Evolutionary conservation across 495 filamentous ascomycete species (phyloP), one percentile per base, ranked within the genome.

Genomic region (Durotheca rogersii): DNA sequence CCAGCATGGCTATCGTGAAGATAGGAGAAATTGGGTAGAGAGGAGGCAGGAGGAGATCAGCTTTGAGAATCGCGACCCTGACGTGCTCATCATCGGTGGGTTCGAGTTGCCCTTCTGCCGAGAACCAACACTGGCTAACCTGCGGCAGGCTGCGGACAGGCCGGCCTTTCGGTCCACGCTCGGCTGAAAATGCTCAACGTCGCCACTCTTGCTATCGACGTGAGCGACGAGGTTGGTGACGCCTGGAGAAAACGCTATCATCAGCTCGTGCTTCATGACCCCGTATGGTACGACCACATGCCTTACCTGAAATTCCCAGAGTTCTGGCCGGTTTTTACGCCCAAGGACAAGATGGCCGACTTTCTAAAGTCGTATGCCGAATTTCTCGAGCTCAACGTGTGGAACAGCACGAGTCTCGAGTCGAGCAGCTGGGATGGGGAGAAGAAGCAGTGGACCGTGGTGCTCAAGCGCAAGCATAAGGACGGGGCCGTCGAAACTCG

Each of bases 311-410:
- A 73, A 0, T 91, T 90, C 55, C 87, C 88, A 7, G 49, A 73
- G 0, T 70, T 68, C 47, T 91, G 87, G 86, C 81, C 81, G 0
- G 36, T 84, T 18, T 88, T 85, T 61, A 87, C 85, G 1, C 87
- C 88, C 1, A 90, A 90, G 59, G 86, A 91, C 62, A 91, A 91
- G 51, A 73, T 90, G 0, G 88, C 82, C 11, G 83, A 88, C 27
- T 92, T 86, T 74, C 82, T 91, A 60, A 84, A 90, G 34, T 72
- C 74, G 1, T 93, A 93, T 54, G 86, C 80, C 36, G 80, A 79
- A 25, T 53, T 81, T 18, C 69, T 90, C n/a, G 88, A 93, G 56
- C 74, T 93, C 32, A 87, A 91, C 57, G 76, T 89, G 10, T 91
- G 88, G 88, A 85, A 73, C 11, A 60, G 59, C 1, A 81, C 84